Base-by-base conservation (phyloP, 2,329 filamentous ascomycete genomes). In the Curvularia spicifera region DNA sequence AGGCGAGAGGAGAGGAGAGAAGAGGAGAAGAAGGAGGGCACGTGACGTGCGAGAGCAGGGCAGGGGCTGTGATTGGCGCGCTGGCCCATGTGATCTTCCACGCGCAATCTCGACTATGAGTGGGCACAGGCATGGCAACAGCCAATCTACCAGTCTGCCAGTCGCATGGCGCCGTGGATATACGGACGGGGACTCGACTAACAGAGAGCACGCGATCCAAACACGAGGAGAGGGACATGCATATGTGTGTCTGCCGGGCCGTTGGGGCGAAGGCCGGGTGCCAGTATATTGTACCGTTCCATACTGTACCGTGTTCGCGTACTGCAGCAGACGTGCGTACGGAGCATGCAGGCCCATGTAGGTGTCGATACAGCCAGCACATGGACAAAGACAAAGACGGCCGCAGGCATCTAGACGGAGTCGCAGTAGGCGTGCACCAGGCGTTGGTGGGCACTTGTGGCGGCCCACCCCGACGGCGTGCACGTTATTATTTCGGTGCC, bases 401-500 rank as follows among this genome's bases (percentile, higher is more conserved):
- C 10, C 29, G 2, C 28, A 29, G 28, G 28, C 28, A 8, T 10
- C 7, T 29, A 8, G 28, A 18, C 2, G 28, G 28, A 29, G 28
- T 29, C 29, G 29, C 10, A 31, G 29, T 12, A 31, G 22, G 22
- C 22, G 33, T 6, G 6, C 35, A 37, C 35, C 18, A n/a, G 35
- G 29, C 29, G 29, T 31, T 7, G 33, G 3, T 24, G 22, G 22
- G 22, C 22, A 24, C 22, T 24, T 3, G 22, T 24, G 22, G 35
- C n/a, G 35, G 15, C 35, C 35, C 35, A 18, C 35, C 15, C 13
- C 5, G 35, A 6, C 15, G 35, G 35, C 35, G 6, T 37, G 15
- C 35, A n/a, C 35, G 35, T 59, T 61, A 31, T 31, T 31, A 68
- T 67, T 68, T 68, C 65, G 64, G 65, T 55, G 51, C 52, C 60